Base-by-base conservation (phyloP, 176 grass and related monocot species). In the Miscanthus lutarioriparius region DNA sequence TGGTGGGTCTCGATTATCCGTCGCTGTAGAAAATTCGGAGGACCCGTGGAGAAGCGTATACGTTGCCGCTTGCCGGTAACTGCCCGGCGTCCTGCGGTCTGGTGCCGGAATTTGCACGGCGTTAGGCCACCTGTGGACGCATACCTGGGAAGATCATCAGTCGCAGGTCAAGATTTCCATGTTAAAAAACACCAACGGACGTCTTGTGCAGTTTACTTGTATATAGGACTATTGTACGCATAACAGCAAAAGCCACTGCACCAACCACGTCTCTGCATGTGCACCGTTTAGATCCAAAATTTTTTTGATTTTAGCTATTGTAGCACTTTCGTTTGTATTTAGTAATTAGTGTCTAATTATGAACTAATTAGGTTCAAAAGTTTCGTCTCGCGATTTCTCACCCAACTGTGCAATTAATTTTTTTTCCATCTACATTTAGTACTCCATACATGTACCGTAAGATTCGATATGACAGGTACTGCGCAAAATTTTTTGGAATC, bases 11-110 rank as follows among this genome's bases (percentile, higher is more conserved):
- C 22, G 14, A 4, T 11, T 6, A 49, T 25, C 20, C 22, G 3
- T 10, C 53, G 53, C 16, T 0, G 15, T 3, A 41, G 41, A 56
- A 74, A 11, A 14, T 76, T 78, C n/a, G 1, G 0, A 68, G 4
- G 33, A 53, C 58, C 74, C 36, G 61, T 76, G 47, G 74, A 77
- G 28, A 68, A 43, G 54, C 20, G 0, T 11, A 25, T 23, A 38
- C 11, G 70, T 3, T 10, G 87, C 81, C 10, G 70, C n/a, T 4
- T 7, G 87, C 81, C 76, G 37, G 69, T 2, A 19, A 75, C 22
- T 35, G 61, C 61, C 76, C 87, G 35, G 54, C 26, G 35, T 32
- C 65, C 32, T 5, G 66, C 30, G 3, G 37, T 20, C 20, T 23
- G 54, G 54, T 51, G 72, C 44, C 72, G 72, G 43, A 28, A 51